Percentiles rank a stretch among this genome's conserved stretches.
Conservation (phyloP, 202 grass and related monocot species). For the Eragrostis tef region DNA sequence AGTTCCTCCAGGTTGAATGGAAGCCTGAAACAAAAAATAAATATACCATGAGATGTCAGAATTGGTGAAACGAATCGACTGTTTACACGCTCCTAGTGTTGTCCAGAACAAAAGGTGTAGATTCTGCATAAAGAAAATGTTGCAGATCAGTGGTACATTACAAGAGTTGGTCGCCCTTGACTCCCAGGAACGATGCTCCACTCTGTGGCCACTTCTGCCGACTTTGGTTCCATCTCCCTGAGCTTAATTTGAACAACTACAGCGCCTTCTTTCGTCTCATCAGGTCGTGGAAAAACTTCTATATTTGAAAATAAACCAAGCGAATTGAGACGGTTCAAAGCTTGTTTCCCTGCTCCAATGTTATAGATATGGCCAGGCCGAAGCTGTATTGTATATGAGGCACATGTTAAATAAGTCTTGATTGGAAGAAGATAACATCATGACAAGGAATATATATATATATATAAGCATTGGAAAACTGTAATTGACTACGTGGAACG, state of each 20-base stretch:
- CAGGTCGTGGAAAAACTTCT: constrained; percentile 80
- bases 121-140: constrained; percentile 9
- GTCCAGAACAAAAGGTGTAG: constrained; percentile 16
- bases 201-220: constrained; percentile 90
- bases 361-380: constrained; percentile 86
- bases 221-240: constrained; percentile 86
- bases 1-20: constrained; percentile 93
- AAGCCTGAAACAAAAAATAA: constrained; percentile 60
- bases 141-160: constrained; percentile 44
- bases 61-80: background rate
- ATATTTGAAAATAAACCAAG: constrained; percentile 94
- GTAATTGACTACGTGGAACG: no score
- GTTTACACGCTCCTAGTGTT: background rate
- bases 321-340: constrained; percentile 87
- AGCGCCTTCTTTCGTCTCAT: constrained; percentile 81
- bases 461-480: no score
- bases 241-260: constrained; percentile 97
- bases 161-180: constrained; percentile 84
- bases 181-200: constrained; percentile 97
- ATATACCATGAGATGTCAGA: no score
- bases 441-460: background rate
- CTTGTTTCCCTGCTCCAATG: constrained; percentile 94
- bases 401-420: background rate
- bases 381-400: constrained; percentile 58
- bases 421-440: background rate